Evolutionary conservation across 2,329 filamentous ascomycete species (phyloP).

Genomic region (Aureobasidium musti): DNA sequence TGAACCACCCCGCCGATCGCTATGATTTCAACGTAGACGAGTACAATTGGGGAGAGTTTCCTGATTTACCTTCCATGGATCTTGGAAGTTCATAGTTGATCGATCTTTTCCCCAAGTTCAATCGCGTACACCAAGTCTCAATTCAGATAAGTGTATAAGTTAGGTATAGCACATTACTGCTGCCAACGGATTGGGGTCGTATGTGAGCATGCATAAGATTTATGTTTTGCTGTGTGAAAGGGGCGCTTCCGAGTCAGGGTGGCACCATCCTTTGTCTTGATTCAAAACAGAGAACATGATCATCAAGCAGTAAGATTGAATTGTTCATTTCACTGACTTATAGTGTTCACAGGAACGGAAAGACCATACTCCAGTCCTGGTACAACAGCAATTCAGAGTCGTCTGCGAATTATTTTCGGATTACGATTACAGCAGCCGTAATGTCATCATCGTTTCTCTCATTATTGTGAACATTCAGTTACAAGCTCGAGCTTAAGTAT

Average conservation of each 20-base stretch:
- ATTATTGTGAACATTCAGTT: not conserved
- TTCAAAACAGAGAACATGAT: not conserved
- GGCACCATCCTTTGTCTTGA: not conserved
- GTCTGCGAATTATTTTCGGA: too few relatives aligned
- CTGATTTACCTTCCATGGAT: slow-evolving; percentile 11
- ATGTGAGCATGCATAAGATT: not conserved
- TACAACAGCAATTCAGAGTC: too few relatives aligned
- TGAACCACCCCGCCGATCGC: not conserved
- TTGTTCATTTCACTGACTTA: too few relatives aligned
- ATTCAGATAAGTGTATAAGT: too few relatives aligned
- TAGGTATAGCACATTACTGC: too few relatives aligned
- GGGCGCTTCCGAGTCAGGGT: not conserved
- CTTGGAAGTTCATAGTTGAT: slow-evolving; percentile 17
- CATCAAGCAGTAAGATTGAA: too few relatives aligned
- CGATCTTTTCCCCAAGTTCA: too few relatives aligned
- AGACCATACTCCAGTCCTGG: too few relatives aligned
- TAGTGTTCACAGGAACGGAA: too few relatives aligned
- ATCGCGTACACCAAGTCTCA: too few relatives aligned
- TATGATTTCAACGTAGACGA: slow-evolving; percentile 11
- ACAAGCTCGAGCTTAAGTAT: not conserved
- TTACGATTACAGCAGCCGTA: too few relatives aligned
- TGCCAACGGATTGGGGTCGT: not conserved
- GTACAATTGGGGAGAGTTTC: not conserved
- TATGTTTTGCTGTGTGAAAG: not conserved
- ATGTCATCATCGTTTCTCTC: not conserved